A percentile compares a stretch with the other conserved stretches of the same genome.
phyloP scores from a whole-genome alignment of 1,284 basidiomycete genomes.

The Coniferiporia weirii region DNA sequence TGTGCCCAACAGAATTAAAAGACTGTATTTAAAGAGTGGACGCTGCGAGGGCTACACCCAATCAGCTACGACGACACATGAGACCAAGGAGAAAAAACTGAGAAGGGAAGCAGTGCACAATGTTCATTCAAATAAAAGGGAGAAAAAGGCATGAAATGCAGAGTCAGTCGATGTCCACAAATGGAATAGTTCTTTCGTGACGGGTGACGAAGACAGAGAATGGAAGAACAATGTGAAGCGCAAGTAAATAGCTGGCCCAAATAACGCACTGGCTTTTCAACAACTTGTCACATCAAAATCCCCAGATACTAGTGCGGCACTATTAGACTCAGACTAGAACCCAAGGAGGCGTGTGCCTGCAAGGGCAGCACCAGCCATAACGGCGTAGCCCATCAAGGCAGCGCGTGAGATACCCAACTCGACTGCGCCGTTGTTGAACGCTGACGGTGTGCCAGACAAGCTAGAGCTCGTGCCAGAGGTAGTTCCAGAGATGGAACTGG shows the following conservation, averaged over 20 bases:
- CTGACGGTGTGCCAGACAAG: conserved; percentile 22
- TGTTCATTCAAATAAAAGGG: neutral
- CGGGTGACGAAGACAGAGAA: neutral
- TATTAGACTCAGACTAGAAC: conserved; percentile 5
- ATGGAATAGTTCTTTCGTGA: conserved; percentile 2
- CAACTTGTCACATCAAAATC: neutral
- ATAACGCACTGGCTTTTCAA: neutral
- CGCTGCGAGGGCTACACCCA: conserved; percentile 1
- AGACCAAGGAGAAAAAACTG: neutral
- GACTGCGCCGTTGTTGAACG: conserved; percentile 24
- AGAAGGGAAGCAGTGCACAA: neutral
- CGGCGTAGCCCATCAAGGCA: conserved; percentile 27
- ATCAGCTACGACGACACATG: neutral
- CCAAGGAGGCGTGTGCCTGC: conserved; percentile 14
- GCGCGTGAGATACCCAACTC: conserved; percentile 30
- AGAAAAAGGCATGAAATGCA: neutral
- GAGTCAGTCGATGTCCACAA: neutral
- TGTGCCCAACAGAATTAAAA: neutral
- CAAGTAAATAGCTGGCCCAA: neutral
- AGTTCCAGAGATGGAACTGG: conserved; percentile 2
- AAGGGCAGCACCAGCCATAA: conserved; percentile 20
- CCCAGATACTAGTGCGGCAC: neutral
- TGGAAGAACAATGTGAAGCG: neutral
- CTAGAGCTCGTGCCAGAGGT: conserved; percentile 20
- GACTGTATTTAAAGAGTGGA: conserved; percentile 12